Evolutionary conservation across 177 flowering plant genomes (phyloP), one percentile per base, ranked within the genome.

Genomic region (Vitis hybrid): DNA sequence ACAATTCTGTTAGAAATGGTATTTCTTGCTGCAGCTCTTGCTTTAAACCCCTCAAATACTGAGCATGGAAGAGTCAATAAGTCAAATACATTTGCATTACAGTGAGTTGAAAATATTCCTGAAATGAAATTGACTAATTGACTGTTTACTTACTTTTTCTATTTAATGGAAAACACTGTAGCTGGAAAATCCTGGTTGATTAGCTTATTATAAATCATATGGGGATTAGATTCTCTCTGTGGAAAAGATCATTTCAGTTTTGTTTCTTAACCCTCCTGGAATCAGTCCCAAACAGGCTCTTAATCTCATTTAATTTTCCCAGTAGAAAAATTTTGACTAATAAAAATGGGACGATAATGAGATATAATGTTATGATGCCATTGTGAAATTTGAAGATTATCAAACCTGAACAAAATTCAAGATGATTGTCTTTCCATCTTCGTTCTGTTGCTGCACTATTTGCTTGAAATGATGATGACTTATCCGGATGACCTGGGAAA

Each of bases 381-480:
- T 14, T n/a, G 24, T 65, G 5, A 27, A 68, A 21, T 58, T 57
- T 12, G 54, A 5, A 61, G 59, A 19, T 14, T 46, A 24, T 12
- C 6, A 48, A 49, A 92, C 93, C 90, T 89, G 82, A 62, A 83
- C 67, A 73, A 89, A 84, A 73, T 88, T 90, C 62, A 81, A 67
- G 60, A 84, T 72, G 48, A 90, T 75, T 69, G 48, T 81, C 78
- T 78, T 85, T 70, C 88, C 88, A 71, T 92, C 95, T 55, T 68
- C 70, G 60, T 52, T 74, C 32, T 82, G 66, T 50, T 84, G 84
- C 74, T 86, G 87, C 72, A 85, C 74, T 76, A 88, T 65, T 80
- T 89, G 82, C 84, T 88, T 92, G 81, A 90, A 88, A 60, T 84
- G 79, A 62, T 81, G 88, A 80, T 92, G 94, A 73, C 92, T 88